Evolutionary conservation across 2,329 filamentous ascomycete species (phyloP).

Genomic region (Hirsutella thompsonii): DNA sequence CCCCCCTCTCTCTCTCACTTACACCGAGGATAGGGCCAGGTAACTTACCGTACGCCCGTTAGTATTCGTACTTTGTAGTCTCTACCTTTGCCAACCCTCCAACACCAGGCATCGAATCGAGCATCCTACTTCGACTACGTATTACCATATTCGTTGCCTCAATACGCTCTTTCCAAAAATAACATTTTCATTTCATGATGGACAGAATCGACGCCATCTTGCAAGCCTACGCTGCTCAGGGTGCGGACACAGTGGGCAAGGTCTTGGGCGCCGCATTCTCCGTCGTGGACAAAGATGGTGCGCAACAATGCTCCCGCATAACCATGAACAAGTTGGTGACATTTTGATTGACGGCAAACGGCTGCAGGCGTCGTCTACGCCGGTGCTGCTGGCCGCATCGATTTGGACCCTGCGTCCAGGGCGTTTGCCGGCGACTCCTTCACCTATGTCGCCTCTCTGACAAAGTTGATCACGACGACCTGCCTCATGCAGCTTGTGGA

Average conservation of each 20-base stretch:
- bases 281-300: constrained; percentile 19
- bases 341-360: not conserved
- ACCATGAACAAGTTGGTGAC: too few relatives aligned
- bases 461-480: constrained; percentile 26
- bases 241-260: constrained; percentile 16
- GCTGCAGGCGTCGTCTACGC: constrained; percentile 19
- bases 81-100: too few relatives aligned
- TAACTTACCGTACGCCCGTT: too few relatives aligned
- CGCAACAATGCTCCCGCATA: not conserved
- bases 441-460: constrained; percentile 26
- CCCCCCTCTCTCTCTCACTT: too few relatives aligned
- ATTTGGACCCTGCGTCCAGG: constrained; percentile 13
- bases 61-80: too few relatives aligned
- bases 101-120: not conserved
- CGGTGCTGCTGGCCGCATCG: constrained; percentile 22
- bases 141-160: too few relatives aligned
- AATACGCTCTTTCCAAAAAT: too few relatives aligned
- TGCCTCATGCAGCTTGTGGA: constrained; percentile 27
- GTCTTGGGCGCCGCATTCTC: constrained; percentile 23
- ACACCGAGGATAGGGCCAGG: too few relatives aligned
- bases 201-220: constrained; percentile 17
- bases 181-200: constrained; percentile 9
- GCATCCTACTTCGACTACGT: too few relatives aligned
- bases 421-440: constrained; percentile 20
- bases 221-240: constrained; percentile 13